Evolutionary conservation across 257 asterid genomes (phyloP).

Genomic region (Capsicum chinense): DNA sequence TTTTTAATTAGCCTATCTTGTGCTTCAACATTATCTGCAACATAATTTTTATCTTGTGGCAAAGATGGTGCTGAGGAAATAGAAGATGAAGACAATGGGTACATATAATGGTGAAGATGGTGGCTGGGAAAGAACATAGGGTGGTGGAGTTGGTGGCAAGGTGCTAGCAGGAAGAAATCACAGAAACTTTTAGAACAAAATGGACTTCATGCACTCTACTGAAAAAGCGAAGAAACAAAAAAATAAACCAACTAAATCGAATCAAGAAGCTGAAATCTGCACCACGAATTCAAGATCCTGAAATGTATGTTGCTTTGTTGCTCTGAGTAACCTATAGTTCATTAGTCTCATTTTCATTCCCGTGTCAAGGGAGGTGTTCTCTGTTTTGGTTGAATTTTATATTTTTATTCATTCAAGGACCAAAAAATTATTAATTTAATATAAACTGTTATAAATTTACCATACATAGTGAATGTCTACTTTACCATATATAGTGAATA

Average conservation of each 20-base stretch:
- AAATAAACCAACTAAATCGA: background rate
- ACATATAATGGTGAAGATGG: background rate
- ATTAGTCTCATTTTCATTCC: background rate
- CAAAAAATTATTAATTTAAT: background rate
- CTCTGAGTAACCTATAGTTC: background rate
- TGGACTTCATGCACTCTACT: background rate
- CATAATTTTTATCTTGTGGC: background rate
- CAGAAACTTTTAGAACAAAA: background rate
- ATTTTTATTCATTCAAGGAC: background rate
- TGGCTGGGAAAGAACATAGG: background rate
- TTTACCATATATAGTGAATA: too few species aligned
- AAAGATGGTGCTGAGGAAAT: background rate
- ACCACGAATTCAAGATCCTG: background rate
- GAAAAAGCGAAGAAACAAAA: slow-evolving; percentile 1
- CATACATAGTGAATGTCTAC: too few species aligned
- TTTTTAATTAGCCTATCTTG: background rate
- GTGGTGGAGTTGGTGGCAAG: slow-evolving; percentile 7
- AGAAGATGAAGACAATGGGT: background rate
- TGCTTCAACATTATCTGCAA: background rate
- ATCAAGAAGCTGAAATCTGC: background rate
- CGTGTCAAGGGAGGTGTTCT: background rate
- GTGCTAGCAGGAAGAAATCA: background rate
- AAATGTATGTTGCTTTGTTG: background rate
- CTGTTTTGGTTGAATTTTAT: slow-evolving; percentile 2
- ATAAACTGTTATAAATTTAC: too few species aligned